Evolutionary conservation across 768 basidiomycete species (phyloP).

Genomic region (Amanita rimosa): DNA sequence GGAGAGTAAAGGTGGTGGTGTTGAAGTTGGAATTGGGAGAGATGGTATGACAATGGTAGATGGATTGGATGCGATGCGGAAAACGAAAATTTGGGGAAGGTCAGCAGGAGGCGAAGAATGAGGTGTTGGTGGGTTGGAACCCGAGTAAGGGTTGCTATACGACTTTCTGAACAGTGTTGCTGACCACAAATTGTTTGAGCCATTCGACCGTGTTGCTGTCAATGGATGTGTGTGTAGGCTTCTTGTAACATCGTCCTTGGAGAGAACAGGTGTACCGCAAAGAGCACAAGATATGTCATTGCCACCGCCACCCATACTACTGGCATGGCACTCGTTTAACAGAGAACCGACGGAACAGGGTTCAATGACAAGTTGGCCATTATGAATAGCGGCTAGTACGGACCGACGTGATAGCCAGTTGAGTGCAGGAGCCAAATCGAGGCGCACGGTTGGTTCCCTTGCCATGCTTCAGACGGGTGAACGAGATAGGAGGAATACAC

Average conservation of each 20-base stretch:
- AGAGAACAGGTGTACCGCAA: constrained; percentile 54
- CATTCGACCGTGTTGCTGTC: constrained; percentile 19
- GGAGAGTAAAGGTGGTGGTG: constrained; percentile 19
- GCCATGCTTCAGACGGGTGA: constrained; percentile 8
- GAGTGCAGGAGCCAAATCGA: constrained; percentile 89
- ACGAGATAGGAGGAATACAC: constrained; percentile 20
- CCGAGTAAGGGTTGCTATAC: constrained; percentile 5
- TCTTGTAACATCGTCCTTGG: constrained; percentile 17
- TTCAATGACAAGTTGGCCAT: constrained; percentile 81
- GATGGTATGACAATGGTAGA: constrained; percentile 19
- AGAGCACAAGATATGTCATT: constrained; percentile 66
- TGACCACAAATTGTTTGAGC: constrained; percentile 34
- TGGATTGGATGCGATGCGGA: constrained; percentile 37
- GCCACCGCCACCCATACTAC: constrained; percentile 27
- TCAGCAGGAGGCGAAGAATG: constrained; percentile 17
- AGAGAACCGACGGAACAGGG: constrained; percentile 59
- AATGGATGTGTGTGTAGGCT: constrained; percentile 22
- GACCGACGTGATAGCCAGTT: constrained; percentile 89
- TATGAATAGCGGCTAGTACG: constrained; percentile 76
- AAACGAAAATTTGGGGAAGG: constrained; percentile 50
- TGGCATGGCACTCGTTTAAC: constrained; percentile 38
- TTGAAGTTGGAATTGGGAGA: constrained; percentile 20
- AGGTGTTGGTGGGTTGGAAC: constrained; percentile 21
- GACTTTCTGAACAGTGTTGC: constrained; percentile 48
- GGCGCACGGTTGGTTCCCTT: constrained; percentile 85